phyloP scores from a whole-genome alignment of 2,329 filamentous ascomycete species.

The Ophiostoma sp. region DNA sequence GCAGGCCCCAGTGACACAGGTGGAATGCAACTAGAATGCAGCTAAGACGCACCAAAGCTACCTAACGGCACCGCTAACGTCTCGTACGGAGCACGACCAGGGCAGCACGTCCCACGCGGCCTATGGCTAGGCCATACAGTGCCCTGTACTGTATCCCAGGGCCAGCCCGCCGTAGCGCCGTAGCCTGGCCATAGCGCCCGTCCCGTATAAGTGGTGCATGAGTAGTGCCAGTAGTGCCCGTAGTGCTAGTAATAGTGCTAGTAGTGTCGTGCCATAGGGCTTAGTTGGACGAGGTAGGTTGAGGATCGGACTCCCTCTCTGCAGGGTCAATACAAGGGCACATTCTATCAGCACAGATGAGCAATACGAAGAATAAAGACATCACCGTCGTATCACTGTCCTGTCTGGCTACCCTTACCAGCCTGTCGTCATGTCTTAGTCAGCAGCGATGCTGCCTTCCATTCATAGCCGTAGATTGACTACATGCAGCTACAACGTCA shows the following conservation, averaged over 20 bases:
- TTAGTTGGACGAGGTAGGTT: background rate
- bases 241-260: background rate
- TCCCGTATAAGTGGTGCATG: constrained; percentile 1
- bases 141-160: constrained; percentile 1
- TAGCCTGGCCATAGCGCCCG: constrained; percentile 12
- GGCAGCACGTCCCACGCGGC: constrained; percentile 13
- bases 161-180: background rate
- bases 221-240: background rate
- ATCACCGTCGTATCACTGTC: background rate
- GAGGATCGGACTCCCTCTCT: too few relatives aligned
- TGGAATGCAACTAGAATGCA: constrained; percentile 10
- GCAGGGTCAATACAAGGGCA: too few relatives aligned
- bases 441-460: background rate
- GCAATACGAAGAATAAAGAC: background rate
- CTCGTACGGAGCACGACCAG: constrained; percentile 7
- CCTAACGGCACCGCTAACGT: constrained; percentile 6
- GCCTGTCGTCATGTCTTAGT: background rate
- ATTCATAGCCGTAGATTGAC: background rate
- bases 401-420: background rate
- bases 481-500: too few relatives aligned
- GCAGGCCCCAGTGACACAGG: constrained; percentile 1
- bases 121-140: constrained; percentile 12
- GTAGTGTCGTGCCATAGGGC: background rate
- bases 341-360: background rate
- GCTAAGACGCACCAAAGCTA: constrained; percentile 6